Conservation (phyloP, 2,329 filamentous ascomycete genomes). For the Chaetoscypha palmicola region DNA sequence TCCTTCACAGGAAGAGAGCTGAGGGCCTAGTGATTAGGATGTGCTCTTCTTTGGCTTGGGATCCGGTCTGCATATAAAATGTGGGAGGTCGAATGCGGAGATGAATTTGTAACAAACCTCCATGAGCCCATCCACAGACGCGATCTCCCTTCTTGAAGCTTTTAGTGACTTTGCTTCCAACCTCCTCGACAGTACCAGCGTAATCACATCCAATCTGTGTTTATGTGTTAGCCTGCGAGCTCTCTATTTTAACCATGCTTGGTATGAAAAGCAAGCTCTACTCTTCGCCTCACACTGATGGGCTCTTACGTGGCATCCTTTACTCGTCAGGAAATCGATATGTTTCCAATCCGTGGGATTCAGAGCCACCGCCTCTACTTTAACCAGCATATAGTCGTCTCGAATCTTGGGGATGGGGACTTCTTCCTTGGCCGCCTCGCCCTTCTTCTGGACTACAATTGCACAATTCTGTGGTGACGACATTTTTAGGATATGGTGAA, state of each 20-base stretch:
- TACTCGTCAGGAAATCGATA: slow-evolving; percentile 19
- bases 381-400: slow-evolving; percentile 29
- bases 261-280: too few relatives aligned
- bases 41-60: too few relatives aligned
- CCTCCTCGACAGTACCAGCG: slow-evolving; percentile 2
- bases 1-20: too few relatives aligned
- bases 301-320: slow-evolving; percentile 18
- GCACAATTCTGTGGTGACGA: slow-evolving; percentile 21
- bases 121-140: slow-evolving; percentile 17
- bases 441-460: slow-evolving; percentile 22
- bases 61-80: too few relatives aligned
- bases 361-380: slow-evolving; percentile 27
- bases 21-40: too few relatives aligned
- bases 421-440: slow-evolving; percentile 19
- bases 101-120: slow-evolving; percentile 9
- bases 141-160: slow-evolving; percentile 19
- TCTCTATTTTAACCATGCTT: slow-evolving; percentile 36
- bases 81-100: too few relatives aligned
- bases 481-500: too few relatives aligned
- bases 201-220: slow-evolving; percentile 31
- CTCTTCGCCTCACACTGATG: too few relatives aligned
- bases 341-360: slow-evolving; percentile 32
- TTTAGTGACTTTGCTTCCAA: slow-evolving; percentile 14
- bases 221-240: slow-evolving; percentile 40
- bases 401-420: slow-evolving; percentile 24